Conservation (phyloP, 2,329 filamentous ascomycete genomes). For the Pseudocercospora musae region DNA sequence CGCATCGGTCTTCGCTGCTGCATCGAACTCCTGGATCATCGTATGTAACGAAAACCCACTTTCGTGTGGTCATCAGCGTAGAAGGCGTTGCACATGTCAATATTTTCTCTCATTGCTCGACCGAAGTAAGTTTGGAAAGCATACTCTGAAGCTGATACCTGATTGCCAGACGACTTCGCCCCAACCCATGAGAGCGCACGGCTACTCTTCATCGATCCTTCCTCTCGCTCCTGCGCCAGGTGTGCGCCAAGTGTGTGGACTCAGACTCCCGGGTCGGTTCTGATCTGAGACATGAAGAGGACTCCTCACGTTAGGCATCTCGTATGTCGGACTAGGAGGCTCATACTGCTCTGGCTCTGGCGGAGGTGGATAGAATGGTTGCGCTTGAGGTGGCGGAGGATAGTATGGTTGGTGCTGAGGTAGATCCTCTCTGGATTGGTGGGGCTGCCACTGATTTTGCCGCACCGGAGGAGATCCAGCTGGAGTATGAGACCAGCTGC, state of each 20-base stretch:
- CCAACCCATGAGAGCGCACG: background rate
- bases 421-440: slow-evolving; percentile 5
- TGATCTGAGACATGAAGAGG: background rate
- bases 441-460: slow-evolving; percentile 5
- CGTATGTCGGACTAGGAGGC: background rate
- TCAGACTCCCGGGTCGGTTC: background rate
- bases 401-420: slow-evolving; percentile 14
- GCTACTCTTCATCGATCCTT: background rate
- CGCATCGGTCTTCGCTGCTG: background rate
- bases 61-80: background rate
- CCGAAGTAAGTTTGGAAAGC: too few relatives aligned
- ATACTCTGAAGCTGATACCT: background rate
- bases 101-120: too few relatives aligned
- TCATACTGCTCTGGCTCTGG: slow-evolving; percentile 1
- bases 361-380: slow-evolving; percentile 8
- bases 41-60: background rate
- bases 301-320: slow-evolving; percentile 10
- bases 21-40: background rate
- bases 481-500: background rate
- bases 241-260: background rate
- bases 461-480: slow-evolving; percentile 2
- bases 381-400: slow-evolving; percentile 13
- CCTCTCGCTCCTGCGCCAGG: background rate
- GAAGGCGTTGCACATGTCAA: background rate
- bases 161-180: background rate